phyloP scores from a whole-genome alignment of 495 filamentous ascomycete species.

The Usnea hakonensis region DNA sequence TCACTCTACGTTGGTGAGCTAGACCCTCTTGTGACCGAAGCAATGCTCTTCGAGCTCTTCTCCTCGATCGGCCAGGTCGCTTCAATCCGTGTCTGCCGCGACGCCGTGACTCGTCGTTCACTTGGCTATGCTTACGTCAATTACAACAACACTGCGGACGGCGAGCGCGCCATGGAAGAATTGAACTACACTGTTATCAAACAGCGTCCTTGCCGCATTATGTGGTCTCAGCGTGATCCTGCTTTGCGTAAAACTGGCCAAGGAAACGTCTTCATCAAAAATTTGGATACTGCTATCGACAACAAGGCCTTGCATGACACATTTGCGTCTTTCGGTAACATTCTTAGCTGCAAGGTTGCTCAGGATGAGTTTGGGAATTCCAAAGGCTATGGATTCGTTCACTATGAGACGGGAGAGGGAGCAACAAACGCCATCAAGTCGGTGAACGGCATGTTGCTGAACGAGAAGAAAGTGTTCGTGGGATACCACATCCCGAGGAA shows the following conservation, averaged over 20 bases:
- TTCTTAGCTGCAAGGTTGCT: constrained; percentile 98
- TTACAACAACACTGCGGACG: constrained; percentile 95
- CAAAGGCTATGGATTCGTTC: constrained; percentile 98
- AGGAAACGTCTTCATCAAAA: constrained; percentile 99
- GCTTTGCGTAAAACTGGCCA: constrained; percentile 98
- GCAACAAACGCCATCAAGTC: constrained; percentile 97
- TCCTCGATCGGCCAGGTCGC: constrained; percentile 98
- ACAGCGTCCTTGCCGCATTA: constrained; percentile 98
- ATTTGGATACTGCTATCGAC: constrained; percentile 95
- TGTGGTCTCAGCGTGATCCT: constrained; percentile 99
- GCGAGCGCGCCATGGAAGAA: constrained; percentile 97
- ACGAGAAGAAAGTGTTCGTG: constrained; percentile 99
- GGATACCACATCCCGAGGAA: constrained; percentile 99
- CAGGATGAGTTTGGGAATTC: constrained; percentile 94
- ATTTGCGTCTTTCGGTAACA: constrained; percentile 98
- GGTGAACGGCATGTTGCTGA: constrained; percentile 98
- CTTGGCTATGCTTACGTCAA: constrained; percentile 99
- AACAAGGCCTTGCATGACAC: constrained; percentile 99
- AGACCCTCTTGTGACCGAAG: constrained; percentile 94
- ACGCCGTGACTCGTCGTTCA: constrained; percentile 96
- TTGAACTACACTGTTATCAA: constrained; percentile 99
- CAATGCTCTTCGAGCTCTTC: constrained; percentile 99
- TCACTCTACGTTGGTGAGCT: constrained; percentile 99
- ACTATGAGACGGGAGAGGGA: constrained; percentile 99
- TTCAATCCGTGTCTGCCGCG: constrained; percentile 98